Evolutionary conservation across 352 stramenopile genomes (phyloP).

Genomic region (Pythium scleroteichum): DNA sequence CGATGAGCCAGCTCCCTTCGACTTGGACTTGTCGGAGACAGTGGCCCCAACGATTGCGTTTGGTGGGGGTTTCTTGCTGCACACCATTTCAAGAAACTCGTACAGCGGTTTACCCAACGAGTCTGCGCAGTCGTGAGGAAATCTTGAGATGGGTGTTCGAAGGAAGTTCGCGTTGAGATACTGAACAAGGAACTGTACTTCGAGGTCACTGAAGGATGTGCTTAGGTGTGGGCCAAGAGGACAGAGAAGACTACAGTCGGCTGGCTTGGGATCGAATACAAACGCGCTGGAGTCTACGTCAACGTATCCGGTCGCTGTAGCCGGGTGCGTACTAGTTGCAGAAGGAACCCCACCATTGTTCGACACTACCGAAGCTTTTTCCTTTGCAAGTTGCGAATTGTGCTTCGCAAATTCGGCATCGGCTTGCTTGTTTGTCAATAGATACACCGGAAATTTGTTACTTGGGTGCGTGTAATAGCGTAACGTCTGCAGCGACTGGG

Average conservation of each 20-base stretch:
- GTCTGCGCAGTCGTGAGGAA: constrained; percentile 83
- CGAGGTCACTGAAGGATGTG: constrained; percentile 34
- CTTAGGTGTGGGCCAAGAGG: too few species aligned
- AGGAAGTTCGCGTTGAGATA: constrained; percentile 89
- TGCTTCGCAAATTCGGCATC: constrained; percentile 43
- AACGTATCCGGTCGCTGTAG: constrained; percentile 39
- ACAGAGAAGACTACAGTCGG: too few species aligned
- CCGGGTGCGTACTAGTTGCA: background rate
- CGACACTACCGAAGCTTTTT: background rate
- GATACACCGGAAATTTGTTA: constrained; percentile 59
- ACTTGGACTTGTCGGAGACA: constrained; percentile 26
- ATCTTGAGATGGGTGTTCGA: constrained; percentile 53
- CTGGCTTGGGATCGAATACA: too few species aligned
- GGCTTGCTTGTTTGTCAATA: constrained; percentile 47
- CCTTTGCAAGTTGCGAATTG: constrained; percentile 19
- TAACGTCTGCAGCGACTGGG: background rate
- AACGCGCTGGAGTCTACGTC: constrained; percentile 43
- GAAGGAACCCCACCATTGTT: background rate
- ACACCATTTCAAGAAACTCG: constrained; percentile 91
- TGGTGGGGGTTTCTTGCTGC: constrained; percentile 76
- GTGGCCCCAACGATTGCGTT: constrained; percentile 32
- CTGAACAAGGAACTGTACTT: constrained; percentile 73
- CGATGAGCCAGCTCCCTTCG: constrained; percentile 19
- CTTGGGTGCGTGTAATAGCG: constrained; percentile 45
- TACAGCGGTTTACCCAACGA: constrained; percentile 75